A percentile compares a stretch with the other conserved stretches of the same genome.
These are phyloP conservation scores for Candida xyloterini DNA, from an alignment of 805 yeast species.

Conservation along the genomic window DNA sequence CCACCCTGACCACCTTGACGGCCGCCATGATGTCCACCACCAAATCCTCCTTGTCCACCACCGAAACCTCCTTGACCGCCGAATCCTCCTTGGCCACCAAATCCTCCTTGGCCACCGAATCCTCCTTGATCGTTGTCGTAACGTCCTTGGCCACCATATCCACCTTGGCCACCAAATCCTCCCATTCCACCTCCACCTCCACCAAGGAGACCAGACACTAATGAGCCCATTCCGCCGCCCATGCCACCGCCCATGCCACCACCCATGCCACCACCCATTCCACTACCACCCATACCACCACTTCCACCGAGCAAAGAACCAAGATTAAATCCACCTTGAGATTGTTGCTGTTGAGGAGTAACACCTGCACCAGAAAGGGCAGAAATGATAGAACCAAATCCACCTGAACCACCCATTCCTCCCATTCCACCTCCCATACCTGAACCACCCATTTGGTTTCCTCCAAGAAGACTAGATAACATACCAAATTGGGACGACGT, in stretches of 20 bases:
- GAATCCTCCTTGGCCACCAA: constrained; percentile 24
- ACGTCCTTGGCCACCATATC: constrained; percentile 16
- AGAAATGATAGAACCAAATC: constrained; percentile 28
- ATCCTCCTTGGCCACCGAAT: constrained; percentile 24
- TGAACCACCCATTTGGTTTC: constrained; percentile 2
- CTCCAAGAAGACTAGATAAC: constrained; percentile 24
- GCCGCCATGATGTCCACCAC: constrained; percentile 9
- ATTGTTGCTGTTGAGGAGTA: constrained; percentile 20
- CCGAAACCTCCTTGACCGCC: constrained; percentile 1
- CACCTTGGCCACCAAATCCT: constrained; percentile 8
- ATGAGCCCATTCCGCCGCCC: constrained; percentile 18
- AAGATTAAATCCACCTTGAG: constrained; percentile 30
- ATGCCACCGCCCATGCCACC: not conserved
- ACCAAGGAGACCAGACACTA: constrained; percentile 17
- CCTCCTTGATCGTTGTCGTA: constrained; percentile 15
- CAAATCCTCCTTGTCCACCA: constrained; percentile 25
- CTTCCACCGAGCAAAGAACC: constrained; percentile 22
- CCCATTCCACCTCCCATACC: not conserved
- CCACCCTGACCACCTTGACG: constrained; percentile 10
- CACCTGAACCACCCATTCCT: constrained; percentile 12
- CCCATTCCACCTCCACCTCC: constrained; percentile 11
- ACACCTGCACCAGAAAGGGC: constrained; percentile 26
- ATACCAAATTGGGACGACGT: constrained; percentile 27
- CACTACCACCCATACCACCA: constrained; percentile 9
- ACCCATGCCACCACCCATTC: constrained; percentile 7